Evolutionary conservation across 805 yeast species (phyloP).

Genomic region (Saturnispora gosingensis): DNA sequence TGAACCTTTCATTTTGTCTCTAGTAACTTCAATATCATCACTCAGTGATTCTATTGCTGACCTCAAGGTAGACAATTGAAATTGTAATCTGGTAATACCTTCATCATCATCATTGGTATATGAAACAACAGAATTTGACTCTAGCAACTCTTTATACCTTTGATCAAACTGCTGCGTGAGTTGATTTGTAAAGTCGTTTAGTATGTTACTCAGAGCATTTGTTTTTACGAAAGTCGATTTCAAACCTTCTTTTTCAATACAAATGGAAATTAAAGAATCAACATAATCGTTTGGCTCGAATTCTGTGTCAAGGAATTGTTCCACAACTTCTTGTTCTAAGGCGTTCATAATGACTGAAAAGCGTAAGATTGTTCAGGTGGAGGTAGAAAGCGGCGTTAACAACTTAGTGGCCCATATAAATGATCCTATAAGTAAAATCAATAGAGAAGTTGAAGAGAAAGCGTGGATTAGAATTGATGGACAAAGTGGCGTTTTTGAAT

Average conservation of each 20-base stretch:
- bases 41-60: conserved; percentile 50
- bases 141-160: conserved; percentile 35
- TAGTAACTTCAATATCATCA: conserved; percentile 33
- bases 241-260: conserved; percentile 13
- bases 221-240: conserved; percentile 14
- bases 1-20: conserved; percentile 17
- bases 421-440: neutral
- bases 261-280: conserved; percentile 44
- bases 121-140: neutral
- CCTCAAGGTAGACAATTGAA: conserved; percentile 52
- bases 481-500: conserved; percentile 4
- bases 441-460: neutral
- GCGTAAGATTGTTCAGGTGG: conserved; percentile 1
- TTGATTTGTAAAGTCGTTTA: conserved; percentile 56
- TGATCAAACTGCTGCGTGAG: conserved; percentile 44
- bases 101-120: conserved; percentile 14
- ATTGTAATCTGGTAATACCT: conserved; percentile 52
- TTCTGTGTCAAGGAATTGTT: conserved; percentile 61
- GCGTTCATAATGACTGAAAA: neutral
- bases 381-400: neutral
- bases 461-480: conserved; percentile 6
- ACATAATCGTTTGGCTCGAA: conserved; percentile 58
- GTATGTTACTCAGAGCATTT: conserved; percentile 8
- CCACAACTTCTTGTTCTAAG: conserved; percentile 30
- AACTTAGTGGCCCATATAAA: neutral